phyloP scores from a whole-genome alignment of 2,329 filamentous ascomycete species.

The Calonectria hawksworthii region DNA sequence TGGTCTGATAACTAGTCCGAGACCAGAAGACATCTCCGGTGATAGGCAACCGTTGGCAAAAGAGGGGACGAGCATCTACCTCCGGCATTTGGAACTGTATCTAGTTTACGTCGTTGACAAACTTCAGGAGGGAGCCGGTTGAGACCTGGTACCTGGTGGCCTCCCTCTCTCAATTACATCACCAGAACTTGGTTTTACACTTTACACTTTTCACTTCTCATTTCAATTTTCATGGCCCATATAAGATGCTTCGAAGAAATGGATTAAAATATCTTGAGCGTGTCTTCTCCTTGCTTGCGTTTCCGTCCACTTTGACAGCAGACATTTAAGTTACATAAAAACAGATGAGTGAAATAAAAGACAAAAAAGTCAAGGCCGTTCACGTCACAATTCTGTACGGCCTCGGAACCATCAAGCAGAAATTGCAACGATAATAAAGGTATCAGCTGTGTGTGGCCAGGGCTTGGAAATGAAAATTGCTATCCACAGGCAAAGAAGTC shows the following conservation, averaged over 20 bases:
- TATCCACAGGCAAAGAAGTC: conserved; percentile 48
- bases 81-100: background rate
- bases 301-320: conserved; percentile 20
- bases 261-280: conserved; percentile 21
- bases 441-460: conserved; percentile 43
- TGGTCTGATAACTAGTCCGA: background rate
- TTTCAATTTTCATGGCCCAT: background rate
- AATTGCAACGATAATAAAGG: conserved; percentile 33
- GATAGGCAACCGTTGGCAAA: background rate
- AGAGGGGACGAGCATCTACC: background rate
- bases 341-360: conserved; percentile 28
- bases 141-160: background rate
- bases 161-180: background rate
- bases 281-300: conserved; percentile 18
- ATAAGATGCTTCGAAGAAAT: background rate
- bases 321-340: conserved; percentile 31
- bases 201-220: background rate
- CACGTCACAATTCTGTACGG: conserved; percentile 43
- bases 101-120: no score
- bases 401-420: conserved; percentile 41
- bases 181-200: background rate
- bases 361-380: conserved; percentile 31
- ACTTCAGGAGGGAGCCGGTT: background rate
- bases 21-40: background rate
- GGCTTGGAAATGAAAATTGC: conserved; percentile 45